Conservation (phyloP, 306 rosid genomes). For the Fragaria vesca region DNA sequence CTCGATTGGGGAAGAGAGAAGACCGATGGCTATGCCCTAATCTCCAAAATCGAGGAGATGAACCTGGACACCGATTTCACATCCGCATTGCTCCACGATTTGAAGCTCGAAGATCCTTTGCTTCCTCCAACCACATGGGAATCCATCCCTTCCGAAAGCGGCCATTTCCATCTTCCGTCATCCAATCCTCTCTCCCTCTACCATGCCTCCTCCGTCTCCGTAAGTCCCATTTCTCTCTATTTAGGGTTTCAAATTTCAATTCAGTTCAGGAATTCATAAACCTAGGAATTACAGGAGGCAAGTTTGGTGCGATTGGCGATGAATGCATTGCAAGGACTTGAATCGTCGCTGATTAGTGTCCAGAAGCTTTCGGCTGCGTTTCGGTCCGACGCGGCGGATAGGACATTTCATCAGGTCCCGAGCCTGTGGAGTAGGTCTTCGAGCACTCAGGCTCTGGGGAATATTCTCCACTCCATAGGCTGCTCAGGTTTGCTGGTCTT, state of each 20-base stretch:
- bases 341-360: constrained; percentile 62
- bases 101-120: constrained; percentile 73
- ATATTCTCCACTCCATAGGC: constrained; percentile 62
- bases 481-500: constrained; percentile 61
- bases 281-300: constrained; percentile 45
- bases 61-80: constrained; percentile 50
- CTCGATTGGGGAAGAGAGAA: neutral
- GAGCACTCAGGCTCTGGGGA: constrained; percentile 69
- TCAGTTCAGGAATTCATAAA: neutral
- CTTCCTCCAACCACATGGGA: constrained; percentile 83
- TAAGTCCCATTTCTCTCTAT: constrained; percentile 36
- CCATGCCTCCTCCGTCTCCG: constrained; percentile 60
- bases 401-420: constrained; percentile 63
- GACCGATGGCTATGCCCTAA: neutral
- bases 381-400: constrained; percentile 61
- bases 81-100: constrained; percentile 48
- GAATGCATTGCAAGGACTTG: constrained; percentile 73
- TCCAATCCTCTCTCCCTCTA: constrained; percentile 12
- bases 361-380: constrained; percentile 56
- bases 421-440: constrained; percentile 77
- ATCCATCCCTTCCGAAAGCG: constrained; percentile 63
- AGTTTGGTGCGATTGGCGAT: constrained; percentile 75
- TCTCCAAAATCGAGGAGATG: constrained; percentile 24
- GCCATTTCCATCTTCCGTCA: constrained; percentile 7
- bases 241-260: neutral